Conservation (phyloP, 331 rosid genomes). For the Acacia pycnantha region DNA sequence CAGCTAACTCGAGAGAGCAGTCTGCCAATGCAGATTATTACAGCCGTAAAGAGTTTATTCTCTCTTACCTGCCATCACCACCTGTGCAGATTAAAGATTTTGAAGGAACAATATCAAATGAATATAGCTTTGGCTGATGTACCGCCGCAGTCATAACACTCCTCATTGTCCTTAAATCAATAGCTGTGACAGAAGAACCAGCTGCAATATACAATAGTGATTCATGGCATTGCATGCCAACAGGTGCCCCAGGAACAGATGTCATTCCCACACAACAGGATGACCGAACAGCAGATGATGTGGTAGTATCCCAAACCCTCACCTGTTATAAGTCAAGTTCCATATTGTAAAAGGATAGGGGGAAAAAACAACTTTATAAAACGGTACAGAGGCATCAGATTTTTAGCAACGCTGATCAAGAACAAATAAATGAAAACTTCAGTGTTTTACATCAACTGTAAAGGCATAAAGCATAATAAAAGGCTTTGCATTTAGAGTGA, state of each 20-base stretch:
- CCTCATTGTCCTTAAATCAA: constrained; percentile 87
- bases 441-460: neutral
- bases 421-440: neutral
- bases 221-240: constrained; percentile 77
- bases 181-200: constrained; percentile 62
- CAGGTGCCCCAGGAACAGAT: constrained; percentile 53
- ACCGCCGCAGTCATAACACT: constrained; percentile 60
- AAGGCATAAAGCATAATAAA: neutral
- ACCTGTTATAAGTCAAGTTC: constrained; percentile 47
- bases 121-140: constrained; percentile 45
- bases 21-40: constrained; percentile 5
- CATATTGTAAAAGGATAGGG: constrained; percentile 20
- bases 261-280: constrained; percentile 82
- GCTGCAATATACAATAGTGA: constrained; percentile 66
- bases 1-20: neutral
- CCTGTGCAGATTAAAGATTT: constrained; percentile 74
- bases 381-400: neutral
- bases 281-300: constrained; percentile 55
- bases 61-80: constrained; percentile 57
- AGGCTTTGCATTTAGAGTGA: neutral
- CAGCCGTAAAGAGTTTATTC: neutral
- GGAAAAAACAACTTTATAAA: neutral
- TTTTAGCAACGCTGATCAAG: neutral
- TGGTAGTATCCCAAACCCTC: constrained; percentile 78
- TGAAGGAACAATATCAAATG: constrained; percentile 66